Base-by-base conservation (phyloP, 164 flowering plant species). In the Nymphaea colorata region DNA sequence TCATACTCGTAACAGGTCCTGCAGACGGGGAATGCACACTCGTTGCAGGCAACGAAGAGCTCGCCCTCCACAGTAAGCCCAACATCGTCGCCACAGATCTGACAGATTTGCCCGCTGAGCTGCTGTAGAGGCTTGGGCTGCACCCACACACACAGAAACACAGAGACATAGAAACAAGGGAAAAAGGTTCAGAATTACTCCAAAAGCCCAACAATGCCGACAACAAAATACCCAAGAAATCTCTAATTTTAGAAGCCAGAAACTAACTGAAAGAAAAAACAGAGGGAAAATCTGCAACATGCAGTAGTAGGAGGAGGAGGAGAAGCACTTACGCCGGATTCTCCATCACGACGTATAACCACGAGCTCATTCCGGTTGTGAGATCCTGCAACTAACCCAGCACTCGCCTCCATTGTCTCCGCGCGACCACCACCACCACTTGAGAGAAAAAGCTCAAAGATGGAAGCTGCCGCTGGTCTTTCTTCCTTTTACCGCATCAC, bases 301-400 rank as follows among this genome's bases (percentile, higher is more conserved):
- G 17, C 41, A 36, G 16, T n/a, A n/a, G 8, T 2, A n/a, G 16
- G 16, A 61, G 3, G 25, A n/a, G 64, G 16, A 2, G 42, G 12
- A 17, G n/a, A 61, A 61, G 4, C 4, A 74, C 81, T 79, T 75
- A 82, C 85, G 2, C 75, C 80, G 1, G 80, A 67, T 65, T 81
- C 86, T 2, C 77, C 83, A 4, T 83, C 83, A 0, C 79, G 76
- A 59, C 80, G 86, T 66, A 85, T 85, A 65, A 85, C 80, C 16
- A 85, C 80, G 2, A 85, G 82, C 67, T 85, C 89, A 61, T 85
- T 81, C 73, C 87, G 75, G 72, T 85, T 82, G 65, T 85, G 89
- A 67, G 87, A 82, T 15, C 89, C 89, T 5, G 86, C 87, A 42
- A 85, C 82, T 43, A 85, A 67, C 44, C 89, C 87, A 5, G 83